These are phyloP conservation scores for Ensete glaucum DNA, from an alignment of 176 grass and related monocot species.

Conservation along the genomic window DNA sequence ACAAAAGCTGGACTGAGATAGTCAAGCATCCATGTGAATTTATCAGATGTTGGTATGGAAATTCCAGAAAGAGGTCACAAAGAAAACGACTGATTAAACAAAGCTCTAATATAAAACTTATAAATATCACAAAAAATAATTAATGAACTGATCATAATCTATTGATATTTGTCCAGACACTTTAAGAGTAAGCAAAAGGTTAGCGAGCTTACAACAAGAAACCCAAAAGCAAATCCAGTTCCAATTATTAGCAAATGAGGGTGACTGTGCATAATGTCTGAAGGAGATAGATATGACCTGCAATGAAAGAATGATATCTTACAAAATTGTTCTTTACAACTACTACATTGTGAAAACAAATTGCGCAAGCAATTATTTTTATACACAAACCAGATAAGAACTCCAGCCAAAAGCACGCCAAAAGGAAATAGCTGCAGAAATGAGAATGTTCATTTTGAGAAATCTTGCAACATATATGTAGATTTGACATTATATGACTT, in stretches of 20 bases:
- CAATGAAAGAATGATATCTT: background rate
- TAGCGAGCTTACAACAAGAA: constrained; percentile 58
- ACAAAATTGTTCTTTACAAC: background rate
- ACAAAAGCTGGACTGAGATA: too few relatives aligned
- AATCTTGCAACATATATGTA: background rate
- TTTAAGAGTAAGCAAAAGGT: background rate
- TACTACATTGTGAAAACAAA: constrained; percentile 8
- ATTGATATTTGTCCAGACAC: too few relatives aligned
- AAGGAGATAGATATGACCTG: constrained; percentile 83
- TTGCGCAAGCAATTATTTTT: background rate
- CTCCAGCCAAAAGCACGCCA: constrained; percentile 53
- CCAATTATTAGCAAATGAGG: constrained; percentile 82
- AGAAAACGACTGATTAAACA: too few relatives aligned
- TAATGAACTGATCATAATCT: too few relatives aligned
- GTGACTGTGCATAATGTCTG: constrained; percentile 79
- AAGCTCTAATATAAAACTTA: too few relatives aligned
- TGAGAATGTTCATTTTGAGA: constrained; percentile 22
- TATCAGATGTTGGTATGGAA: too few relatives aligned
- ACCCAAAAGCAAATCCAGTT: constrained; percentile 99
- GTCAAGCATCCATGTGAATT: too few relatives aligned
- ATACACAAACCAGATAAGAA: constrained; percentile 71
- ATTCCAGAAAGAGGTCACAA: too few relatives aligned
- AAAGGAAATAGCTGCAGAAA: constrained; percentile 75
- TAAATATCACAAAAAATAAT: too few relatives aligned
- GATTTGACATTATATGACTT: constrained; percentile 16